Evolutionary conservation across 2,329 filamentous ascomycete genomes (phyloP).

Genomic region (Byssoonygena ceratinophila): DNA sequence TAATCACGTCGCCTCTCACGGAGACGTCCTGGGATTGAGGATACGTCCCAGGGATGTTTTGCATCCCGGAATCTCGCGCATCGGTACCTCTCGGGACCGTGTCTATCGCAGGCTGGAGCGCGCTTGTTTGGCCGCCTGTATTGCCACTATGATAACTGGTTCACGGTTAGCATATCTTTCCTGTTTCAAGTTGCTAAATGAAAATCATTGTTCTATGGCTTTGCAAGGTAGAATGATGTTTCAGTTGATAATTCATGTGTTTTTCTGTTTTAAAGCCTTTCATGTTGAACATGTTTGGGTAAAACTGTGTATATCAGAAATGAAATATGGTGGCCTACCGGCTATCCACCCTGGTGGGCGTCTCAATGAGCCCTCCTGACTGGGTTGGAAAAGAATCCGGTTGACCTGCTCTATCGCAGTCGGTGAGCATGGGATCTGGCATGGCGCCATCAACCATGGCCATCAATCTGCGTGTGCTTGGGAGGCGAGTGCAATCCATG

Average conservation of each 20-base stretch:
- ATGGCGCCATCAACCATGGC: background rate
- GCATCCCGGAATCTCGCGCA: background rate
- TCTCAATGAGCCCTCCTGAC: background rate
- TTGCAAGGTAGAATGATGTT: too few relatives aligned
- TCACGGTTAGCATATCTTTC: constrained; percentile 7
- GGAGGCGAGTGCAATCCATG: background rate
- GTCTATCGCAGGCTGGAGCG: background rate
- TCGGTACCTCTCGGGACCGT: background rate
- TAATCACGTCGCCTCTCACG: background rate
- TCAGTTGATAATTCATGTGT: too few relatives aligned
- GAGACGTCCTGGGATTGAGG: background rate
- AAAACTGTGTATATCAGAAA: background rate
- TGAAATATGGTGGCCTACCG: background rate
- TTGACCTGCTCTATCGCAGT: background rate
- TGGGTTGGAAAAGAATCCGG: background rate
- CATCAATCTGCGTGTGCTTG: background rate
- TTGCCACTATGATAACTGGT: constrained; percentile 1
- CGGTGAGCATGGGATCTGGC: background rate
- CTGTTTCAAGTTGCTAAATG: background rate
- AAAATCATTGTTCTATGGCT: too few relatives aligned
- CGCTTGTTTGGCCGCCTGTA: background rate
- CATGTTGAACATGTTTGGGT: background rate
- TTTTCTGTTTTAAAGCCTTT: background rate
- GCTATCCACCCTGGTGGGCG: background rate
- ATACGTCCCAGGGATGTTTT: background rate